Evolutionary conservation across 1,139 yeast species (phyloP).

Genomic region (Diutina neorugosa): DNA sequence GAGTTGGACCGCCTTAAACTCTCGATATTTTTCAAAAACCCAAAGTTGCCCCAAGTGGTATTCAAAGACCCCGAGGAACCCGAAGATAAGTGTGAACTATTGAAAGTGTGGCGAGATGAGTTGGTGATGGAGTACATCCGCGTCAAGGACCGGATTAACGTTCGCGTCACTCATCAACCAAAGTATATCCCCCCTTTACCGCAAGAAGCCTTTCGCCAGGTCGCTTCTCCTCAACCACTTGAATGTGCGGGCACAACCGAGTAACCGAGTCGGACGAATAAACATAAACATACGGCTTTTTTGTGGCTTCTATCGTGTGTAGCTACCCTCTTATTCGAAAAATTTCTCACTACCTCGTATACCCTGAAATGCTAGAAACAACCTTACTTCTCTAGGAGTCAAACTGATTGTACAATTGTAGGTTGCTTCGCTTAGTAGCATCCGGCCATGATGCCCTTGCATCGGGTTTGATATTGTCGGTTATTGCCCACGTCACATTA

Average conservation of each 20-base stretch:
- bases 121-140: not conserved
- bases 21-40: not conserved
- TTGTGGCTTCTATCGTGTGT: too few relatives aligned
- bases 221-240: not conserved
- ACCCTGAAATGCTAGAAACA: too few relatives aligned
- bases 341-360: too few relatives aligned
- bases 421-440: too few relatives aligned
- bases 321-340: too few relatives aligned
- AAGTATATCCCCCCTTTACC: not conserved
- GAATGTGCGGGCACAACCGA: not conserved
- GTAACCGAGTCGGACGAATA: not conserved
- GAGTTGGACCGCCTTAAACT: not conserved
- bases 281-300: not conserved
- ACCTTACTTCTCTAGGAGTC: too few relatives aligned
- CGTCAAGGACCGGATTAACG: not conserved
- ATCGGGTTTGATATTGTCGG: not conserved
- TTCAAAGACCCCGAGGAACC: constrained; percentile 1
- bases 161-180: constrained; percentile 1
- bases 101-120: not conserved
- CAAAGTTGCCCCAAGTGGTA: constrained; percentile 1
- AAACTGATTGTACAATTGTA: too few relatives aligned
- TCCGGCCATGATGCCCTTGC: not conserved
- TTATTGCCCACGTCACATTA: not conserved
- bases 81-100: not conserved
- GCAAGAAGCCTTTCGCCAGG: not conserved